phyloP scores from a whole-genome alignment of 768 basidiomycete species.

The Sutorius australiensis region DNA sequence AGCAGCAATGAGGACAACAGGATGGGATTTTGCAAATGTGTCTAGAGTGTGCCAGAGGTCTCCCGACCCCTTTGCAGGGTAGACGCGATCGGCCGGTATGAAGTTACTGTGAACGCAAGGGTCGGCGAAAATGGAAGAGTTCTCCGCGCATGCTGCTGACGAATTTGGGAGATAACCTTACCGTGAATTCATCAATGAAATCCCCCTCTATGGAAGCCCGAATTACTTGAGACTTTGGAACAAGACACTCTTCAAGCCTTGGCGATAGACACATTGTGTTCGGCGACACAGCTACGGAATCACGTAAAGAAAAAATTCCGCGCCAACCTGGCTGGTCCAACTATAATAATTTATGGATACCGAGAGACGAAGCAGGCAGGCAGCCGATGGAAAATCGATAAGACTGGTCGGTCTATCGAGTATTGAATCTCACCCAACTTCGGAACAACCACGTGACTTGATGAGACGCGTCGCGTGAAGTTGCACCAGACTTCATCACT shows the following conservation, averaged over 20 bases:
- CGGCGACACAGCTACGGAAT: no score
- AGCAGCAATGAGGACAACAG: neutral
- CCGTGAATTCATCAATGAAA: neutral
- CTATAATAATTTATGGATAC: no score
- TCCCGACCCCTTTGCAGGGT: neutral
- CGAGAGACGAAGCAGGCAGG: no score
- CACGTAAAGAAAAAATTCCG: neutral
- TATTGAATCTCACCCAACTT: no score
- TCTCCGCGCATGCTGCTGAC: constrained; percentile 25
- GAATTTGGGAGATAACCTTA: neutral
- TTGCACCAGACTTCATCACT: neutral
- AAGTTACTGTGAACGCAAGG: no score
- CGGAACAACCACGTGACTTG: constrained; percentile 16
- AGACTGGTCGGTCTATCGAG: no score
- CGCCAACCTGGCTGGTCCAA: no score
- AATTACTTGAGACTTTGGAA: no score
- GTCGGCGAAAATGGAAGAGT: neutral
- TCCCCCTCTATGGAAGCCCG: no score
- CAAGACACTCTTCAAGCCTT: no score
- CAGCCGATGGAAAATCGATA: no score
- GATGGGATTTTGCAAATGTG: neutral
- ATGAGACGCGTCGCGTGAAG: constrained; percentile 23
- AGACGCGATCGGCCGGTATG: neutral
- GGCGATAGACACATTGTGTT: no score
- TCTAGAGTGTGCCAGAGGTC: neutral